Base-by-base conservation (phyloP, 1,284 basidiomycete genomes). In the Sporisorium sorghi region DNA sequence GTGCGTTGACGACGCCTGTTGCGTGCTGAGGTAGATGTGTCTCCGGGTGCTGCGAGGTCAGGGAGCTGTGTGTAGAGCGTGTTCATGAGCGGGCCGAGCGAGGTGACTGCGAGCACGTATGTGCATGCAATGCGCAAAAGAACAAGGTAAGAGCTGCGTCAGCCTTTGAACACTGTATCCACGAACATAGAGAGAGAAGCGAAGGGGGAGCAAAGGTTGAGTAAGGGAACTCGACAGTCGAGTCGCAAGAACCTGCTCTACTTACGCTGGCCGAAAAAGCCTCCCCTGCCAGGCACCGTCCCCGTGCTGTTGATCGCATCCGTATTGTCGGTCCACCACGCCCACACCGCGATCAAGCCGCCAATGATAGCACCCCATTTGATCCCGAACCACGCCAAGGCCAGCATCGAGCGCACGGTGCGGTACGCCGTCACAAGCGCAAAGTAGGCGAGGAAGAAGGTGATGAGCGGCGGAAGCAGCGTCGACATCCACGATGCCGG, bases 281-380 rank as follows among this genome's bases (percentile, higher is more conserved):
- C 73, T 14, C 50, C 66, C 40, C 47, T 33, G 17, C 46, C 39
- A 14, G 58, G 62, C 17, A 53, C 54, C 2, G 61, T 47, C n/a
- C 73, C 64, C 5, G 69, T 65, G 44, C 73, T 68, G 40, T 63
- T 48, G 40, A 77, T 61, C 10, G 74, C 74, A 35, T 72, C 74
- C 10, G 62, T 56, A 19, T 73, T 71, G 24, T 75, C 76, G 7
- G 63, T 72, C 72, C 73, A 79, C 73, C 76, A 77, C 11, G 76
- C 73, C 70, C 74, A 80, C 6, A 80, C 21, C 15, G 78, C 78
- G 28, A 80, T 73, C 43, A 62, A 46, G 12, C 48, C 65, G 14
- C 76, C 76, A 15, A 80, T 57, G 43, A 80, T 72, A 19, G 72
- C 73, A 15, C 78, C 78, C 73, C 76, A 80, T 52, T 78, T 80